These are phyloP conservation scores for Skeletonema marinoi DNA, from an alignment of 108 stramenopile species.

Conservation along the genomic window DNA sequence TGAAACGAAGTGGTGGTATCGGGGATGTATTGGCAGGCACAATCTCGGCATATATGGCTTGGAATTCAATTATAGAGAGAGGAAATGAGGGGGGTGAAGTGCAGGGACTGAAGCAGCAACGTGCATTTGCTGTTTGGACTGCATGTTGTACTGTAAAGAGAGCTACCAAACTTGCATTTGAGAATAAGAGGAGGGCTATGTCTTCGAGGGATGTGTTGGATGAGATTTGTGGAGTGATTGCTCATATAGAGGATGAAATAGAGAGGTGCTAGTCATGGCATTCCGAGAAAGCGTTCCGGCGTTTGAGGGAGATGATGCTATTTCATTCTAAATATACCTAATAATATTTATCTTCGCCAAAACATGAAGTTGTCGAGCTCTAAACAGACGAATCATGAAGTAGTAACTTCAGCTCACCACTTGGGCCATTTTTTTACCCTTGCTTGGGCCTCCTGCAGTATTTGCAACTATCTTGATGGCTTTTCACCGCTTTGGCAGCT, in stretches of 20 bases:
- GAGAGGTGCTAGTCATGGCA: neutral
- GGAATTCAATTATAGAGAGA: constrained; percentile 66
- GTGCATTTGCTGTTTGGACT: constrained; percentile 61
- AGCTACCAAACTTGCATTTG: constrained; percentile 75
- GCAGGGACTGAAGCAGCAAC: constrained; percentile 8
- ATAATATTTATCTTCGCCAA: neutral
- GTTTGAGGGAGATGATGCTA: neutral
- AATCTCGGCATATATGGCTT: constrained; percentile 75
- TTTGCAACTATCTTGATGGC: no score
- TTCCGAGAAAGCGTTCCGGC: neutral
- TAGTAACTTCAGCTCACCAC: no score
- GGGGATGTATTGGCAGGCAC: constrained; percentile 95
- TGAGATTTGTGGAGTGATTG: constrained; percentile 64
- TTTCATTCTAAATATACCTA: neutral
- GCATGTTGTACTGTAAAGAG: constrained; percentile 77
- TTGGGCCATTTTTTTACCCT: no score
- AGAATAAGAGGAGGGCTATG: constrained; percentile 74
- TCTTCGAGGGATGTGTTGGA: constrained; percentile 87
- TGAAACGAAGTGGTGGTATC: constrained; percentile 96
- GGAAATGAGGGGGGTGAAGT: neutral
- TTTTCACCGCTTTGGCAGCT: no score
- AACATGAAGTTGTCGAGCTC: no score
- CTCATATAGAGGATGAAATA: constrained; percentile 53
- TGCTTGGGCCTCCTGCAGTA: no score
- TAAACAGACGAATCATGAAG: no score